phyloP scores from a whole-genome alignment of 768 basidiomycete species.

The Podaxis sp. region DNA sequence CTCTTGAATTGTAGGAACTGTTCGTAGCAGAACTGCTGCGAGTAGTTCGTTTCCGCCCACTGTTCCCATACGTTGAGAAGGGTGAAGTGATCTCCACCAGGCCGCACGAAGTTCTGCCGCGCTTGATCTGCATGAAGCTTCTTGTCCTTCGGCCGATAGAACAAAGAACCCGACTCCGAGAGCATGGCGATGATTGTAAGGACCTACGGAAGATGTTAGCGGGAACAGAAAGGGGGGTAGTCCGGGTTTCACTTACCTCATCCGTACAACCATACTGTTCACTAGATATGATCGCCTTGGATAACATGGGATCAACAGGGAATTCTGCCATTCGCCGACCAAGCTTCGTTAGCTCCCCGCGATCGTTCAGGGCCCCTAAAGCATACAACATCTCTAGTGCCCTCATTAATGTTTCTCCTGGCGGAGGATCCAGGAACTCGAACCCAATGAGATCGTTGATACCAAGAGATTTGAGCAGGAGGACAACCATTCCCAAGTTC shows the following conservation, averaged over 20 bases:
- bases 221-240: background rate
- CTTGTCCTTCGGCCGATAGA: slow-evolving; percentile 98
- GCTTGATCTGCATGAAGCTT: slow-evolving; percentile 97
- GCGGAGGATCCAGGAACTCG: slow-evolving; percentile 98
- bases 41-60: slow-evolving; percentile 97
- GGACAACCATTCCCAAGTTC: slow-evolving; percentile 92
- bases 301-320: slow-evolving; percentile 97
- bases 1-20: slow-evolving; percentile 96
- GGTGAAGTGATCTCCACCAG: slow-evolving; percentile 98
- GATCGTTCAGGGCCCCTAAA: slow-evolving; percentile 92
- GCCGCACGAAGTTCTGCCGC: slow-evolving; percentile 92
- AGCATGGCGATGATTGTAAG: slow-evolving; percentile 98
- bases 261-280: slow-evolving; percentile 94
- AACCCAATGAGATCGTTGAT: slow-evolving; percentile 99
- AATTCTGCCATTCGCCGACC: slow-evolving; percentile 98
- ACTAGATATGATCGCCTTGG: slow-evolving; percentile 93
- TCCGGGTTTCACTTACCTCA: slow-evolving; percentile 56
- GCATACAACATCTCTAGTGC: slow-evolving; percentile 94
- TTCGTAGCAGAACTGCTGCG: slow-evolving; percentile 95
- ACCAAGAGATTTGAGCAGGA: slow-evolving; percentile 92
- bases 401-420: slow-evolving; percentile 95
- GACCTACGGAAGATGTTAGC: slow-evolving; percentile 47
- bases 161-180: slow-evolving; percentile 90
- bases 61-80: slow-evolving; percentile 98
- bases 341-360: slow-evolving; percentile 95